A percentile compares a stretch with the other conserved stretches of the same genome.
Evolutionary conservation across 75 land plant species (phyloP).

Genomic region (Cunninghamia lanceolata): DNA sequence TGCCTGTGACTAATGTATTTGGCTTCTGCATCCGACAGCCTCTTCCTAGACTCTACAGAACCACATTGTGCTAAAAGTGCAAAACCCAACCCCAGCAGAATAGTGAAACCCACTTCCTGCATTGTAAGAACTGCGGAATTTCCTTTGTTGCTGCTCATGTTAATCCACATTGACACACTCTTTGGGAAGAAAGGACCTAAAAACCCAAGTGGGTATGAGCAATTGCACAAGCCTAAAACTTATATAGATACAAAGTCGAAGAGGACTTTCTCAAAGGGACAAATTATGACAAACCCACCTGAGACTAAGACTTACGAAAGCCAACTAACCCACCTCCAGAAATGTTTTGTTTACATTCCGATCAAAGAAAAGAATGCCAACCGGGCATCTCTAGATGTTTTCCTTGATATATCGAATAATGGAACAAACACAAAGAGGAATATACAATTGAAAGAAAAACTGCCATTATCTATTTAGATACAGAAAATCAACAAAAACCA

Average conservation of each 20-base stretch:
- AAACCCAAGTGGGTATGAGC: not conserved
- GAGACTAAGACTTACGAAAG: too few species aligned
- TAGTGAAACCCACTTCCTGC: not conserved
- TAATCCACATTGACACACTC: not conserved
- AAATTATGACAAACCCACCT: not conserved
- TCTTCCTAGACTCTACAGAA: not conserved
- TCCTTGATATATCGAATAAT: not conserved
- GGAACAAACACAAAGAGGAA: not conserved
- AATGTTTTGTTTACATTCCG: not conserved
- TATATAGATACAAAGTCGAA: not conserved
- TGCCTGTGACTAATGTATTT: conserved; percentile 31
- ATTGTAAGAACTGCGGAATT: not conserved
- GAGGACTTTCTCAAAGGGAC: not conserved
- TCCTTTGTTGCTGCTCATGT: not conserved
- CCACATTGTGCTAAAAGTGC: not conserved
- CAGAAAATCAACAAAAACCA: not conserved
- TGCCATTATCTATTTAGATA: not conserved
- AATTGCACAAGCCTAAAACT: not conserved
- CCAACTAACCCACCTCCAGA: too few species aligned
- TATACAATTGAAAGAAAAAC: not conserved
- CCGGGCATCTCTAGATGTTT: not conserved
- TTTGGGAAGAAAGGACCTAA: not conserved
- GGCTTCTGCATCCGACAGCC: conserved; percentile 23
- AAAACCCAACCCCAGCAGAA: not conserved
- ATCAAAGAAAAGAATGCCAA: not conserved